A percentile compares a stretch with the other conserved stretches of the same genome.
These are phyloP conservation scores for Pontederia paniculata DNA, from an alignment of 176 grass and related monocot species.

Conservation along the genomic window DNA sequence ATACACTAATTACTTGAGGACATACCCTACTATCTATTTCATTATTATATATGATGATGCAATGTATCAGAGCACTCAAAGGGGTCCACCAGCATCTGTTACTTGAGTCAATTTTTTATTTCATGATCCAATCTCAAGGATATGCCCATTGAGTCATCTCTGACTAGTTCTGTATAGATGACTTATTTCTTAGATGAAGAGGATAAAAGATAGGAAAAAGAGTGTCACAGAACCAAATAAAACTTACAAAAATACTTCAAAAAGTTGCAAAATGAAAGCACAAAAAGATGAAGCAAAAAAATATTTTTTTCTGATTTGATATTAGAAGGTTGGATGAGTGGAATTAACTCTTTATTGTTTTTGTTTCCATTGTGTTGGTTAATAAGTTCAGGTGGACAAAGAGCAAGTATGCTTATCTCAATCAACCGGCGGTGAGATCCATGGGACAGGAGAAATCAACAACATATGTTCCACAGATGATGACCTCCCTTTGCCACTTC, in stretches of 20 bases:
- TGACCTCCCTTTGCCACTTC: slow-evolving; percentile 19
- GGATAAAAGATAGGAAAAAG: background rate
- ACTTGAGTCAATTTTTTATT: too few species aligned
- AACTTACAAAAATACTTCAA: background rate
- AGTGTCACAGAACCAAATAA: background rate
- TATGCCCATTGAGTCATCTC: too few species aligned
- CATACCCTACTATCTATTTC: too few species aligned
- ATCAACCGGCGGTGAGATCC: slow-evolving; percentile 48
- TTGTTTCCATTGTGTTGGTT: slow-evolving; percentile 1
- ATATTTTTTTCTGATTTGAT: too few species aligned
- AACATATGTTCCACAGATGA: slow-evolving; percentile 42
- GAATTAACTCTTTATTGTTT: background rate
- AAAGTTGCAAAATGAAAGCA: background rate
- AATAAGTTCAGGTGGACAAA: slow-evolving; percentile 66
- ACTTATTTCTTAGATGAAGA: too few species aligned
- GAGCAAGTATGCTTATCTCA: slow-evolving; percentile 79
- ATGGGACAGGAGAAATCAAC: slow-evolving; percentile 22
- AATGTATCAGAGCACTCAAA: too few species aligned
- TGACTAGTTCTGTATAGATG: too few species aligned
- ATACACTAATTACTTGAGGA: too few species aligned
- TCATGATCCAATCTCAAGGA: too few species aligned
- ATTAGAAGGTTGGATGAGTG: background rate
- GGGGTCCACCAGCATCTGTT: too few species aligned
- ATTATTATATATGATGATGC: too few species aligned
- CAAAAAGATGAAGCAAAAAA: too few species aligned